A percentile compares a stretch with the other conserved stretches of the same genome.
Evolutionary conservation across 495 filamentous ascomycete species (phyloP).

Genomic region (Penicillium cosmopolitanum): DNA sequence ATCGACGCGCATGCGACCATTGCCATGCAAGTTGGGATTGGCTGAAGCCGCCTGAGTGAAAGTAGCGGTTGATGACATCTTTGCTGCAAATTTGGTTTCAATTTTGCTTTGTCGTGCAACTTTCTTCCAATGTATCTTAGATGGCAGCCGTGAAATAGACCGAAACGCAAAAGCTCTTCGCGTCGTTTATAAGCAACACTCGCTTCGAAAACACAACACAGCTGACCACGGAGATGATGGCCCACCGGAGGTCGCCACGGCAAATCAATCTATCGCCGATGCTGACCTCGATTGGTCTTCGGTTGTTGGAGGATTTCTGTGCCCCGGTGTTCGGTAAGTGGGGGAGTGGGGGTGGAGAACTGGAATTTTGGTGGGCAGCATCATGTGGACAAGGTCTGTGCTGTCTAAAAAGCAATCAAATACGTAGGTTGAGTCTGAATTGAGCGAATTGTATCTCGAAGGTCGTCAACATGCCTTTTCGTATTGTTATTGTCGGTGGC

Average conservation of each 20-base stretch:
- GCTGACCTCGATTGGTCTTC: not conserved
- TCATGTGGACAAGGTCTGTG: not conserved
- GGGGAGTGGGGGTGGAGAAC: not conserved
- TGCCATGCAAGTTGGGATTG: conserved; percentile 15
- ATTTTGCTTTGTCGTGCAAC: not conserved
- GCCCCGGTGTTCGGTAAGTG: conserved; percentile 4
- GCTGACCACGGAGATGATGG: not conserved
- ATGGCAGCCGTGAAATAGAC: not conserved
- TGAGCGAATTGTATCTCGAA: not conserved
- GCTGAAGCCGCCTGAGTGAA: conserved; percentile 15
- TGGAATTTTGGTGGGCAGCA: not conserved
- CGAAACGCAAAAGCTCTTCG: not conserved
- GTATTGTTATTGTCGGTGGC: conserved; percentile 23
- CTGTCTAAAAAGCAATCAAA: not conserved
- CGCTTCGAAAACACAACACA: not conserved
- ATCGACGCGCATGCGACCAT: conserved; percentile 32
- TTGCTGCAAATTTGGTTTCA: not conserved
- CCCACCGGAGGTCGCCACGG: not conserved
- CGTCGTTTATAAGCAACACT: not conserved
- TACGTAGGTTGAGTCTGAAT: not conserved
- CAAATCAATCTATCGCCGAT: not conserved
- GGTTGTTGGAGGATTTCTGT: not conserved
- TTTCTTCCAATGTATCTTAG: not conserved
- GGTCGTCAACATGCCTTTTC: conserved; percentile 13
- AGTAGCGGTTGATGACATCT: conserved; percentile 20